Evolutionary conservation across 2,329 filamentous ascomycete genomes (phyloP).

Genomic region (Colletotrichum zoysiae): DNA sequence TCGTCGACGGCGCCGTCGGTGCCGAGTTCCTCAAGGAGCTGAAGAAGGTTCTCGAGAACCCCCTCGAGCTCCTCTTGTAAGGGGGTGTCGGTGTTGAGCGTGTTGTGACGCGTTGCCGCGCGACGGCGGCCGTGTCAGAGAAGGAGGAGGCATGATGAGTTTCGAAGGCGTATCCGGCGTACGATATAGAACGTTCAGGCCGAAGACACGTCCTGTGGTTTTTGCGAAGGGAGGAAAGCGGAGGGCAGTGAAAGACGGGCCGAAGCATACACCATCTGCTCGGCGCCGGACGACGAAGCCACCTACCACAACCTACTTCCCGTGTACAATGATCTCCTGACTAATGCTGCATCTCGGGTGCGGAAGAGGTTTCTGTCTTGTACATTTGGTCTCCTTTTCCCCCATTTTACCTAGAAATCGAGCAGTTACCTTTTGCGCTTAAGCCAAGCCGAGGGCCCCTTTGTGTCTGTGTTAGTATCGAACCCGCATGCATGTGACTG

Average conservation of each 20-base stretch:
- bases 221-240: slow-evolving; percentile 33
- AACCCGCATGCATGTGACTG: slow-evolving; percentile 13
- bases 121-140: not conserved
- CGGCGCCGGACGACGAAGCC: slow-evolving; percentile 41
- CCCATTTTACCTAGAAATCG: slow-evolving; percentile 43
- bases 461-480: not conserved
- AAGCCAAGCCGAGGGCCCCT: not conserved
- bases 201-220: slow-evolving; percentile 34
- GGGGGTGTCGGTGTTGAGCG: not conserved
- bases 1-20: slow-evolving; percentile 95
- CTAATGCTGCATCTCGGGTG: slow-evolving; percentile 54
- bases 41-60: slow-evolving; percentile 98
- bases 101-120: not conserved
- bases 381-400: slow-evolving; percentile 47
- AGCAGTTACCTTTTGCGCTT: slow-evolving; percentile 42
- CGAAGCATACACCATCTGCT: slow-evolving; percentile 34
- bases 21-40: slow-evolving; percentile 97
- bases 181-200: slow-evolving; percentile 36
- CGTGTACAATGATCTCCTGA: slow-evolving; percentile 59
- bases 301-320: slow-evolving; percentile 50
- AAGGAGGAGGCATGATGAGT: slow-evolving; percentile 30
- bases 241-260: slow-evolving; percentile 36
- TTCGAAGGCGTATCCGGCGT: slow-evolving; percentile 34
- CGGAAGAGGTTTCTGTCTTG: slow-evolving; percentile 48
- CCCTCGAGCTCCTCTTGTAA: slow-evolving; percentile 91